These are phyloP conservation scores for Xylariaceae sp. DNA, from an alignment of 2,329 filamentous ascomycete genomes.

Conservation along the genomic window DNA sequence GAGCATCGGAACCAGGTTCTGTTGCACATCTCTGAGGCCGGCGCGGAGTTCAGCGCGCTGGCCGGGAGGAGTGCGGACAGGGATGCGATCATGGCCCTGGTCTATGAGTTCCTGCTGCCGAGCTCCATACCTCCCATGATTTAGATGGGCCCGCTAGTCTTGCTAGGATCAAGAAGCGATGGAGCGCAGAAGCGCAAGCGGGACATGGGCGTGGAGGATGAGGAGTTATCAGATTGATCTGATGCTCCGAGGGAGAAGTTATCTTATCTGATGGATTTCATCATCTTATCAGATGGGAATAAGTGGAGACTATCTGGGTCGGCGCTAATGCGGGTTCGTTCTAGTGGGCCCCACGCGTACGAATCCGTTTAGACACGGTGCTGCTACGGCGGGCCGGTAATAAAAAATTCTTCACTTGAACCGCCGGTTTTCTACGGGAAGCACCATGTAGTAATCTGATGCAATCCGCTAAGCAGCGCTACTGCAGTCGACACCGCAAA, in stretches of 20 bases:
- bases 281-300: neutral
- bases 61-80: constrained; percentile 6
- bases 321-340: neutral
- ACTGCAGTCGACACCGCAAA: neutral
- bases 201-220: neutral
- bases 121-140: neutral
- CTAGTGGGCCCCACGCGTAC: neutral
- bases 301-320: neutral
- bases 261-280: neutral
- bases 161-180: neutral
- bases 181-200: neutral
- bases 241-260: neutral
- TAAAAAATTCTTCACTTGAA: neutral
- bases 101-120: constrained; percentile 4
- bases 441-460: neutral
- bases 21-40: constrained; percentile 14
- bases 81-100: constrained; percentile 12
- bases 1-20: constrained; percentile 16
- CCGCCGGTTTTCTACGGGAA: neutral
- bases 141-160: neutral
- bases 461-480: neutral
- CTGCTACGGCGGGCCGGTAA: neutral
- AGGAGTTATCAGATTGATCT: neutral
- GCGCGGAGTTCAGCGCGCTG: constrained; percentile 3
- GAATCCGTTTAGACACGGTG: neutral